Percentiles rank a stretch among this genome's conserved stretches.
Conservation (phyloP, 2,329 filamentous ascomycete species). For the Botrytis aclada region DNA sequence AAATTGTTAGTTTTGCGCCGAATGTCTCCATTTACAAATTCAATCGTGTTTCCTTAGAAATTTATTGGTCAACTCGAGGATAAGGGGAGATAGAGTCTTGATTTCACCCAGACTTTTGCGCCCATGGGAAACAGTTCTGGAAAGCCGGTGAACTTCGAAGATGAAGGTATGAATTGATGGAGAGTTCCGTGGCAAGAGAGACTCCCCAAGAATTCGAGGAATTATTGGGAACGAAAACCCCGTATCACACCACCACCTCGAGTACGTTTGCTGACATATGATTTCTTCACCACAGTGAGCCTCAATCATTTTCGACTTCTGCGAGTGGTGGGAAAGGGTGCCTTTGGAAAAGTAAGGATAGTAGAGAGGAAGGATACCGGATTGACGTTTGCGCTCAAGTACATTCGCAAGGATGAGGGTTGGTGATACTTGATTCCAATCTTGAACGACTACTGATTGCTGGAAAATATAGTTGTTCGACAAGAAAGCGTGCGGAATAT, state of each 20-base stretch:
- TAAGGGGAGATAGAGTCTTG: not conserved
- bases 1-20: constrained; percentile 1
- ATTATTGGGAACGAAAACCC: too few relatives aligned
- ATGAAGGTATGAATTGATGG: constrained; percentile 68
- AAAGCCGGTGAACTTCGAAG: constrained; percentile 87
- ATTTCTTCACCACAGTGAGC: constrained; percentile 62
- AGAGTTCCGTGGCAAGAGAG: constrained; percentile 1
- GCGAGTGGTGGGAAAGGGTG: constrained; percentile 93
- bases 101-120: constrained; percentile 17
- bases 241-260: not conserved
- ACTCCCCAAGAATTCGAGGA: too few relatives aligned
- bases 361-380: constrained; percentile 96
- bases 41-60: not conserved
- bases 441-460: constrained; percentile 24
- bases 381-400: constrained; percentile 93
- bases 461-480: constrained; percentile 69
- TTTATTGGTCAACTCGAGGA: not conserved
- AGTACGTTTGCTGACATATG: constrained; percentile 24
- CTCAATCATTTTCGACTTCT: constrained; percentile 95
- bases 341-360: constrained; percentile 97
- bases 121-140: constrained; percentile 92
- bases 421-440: constrained; percentile 36
- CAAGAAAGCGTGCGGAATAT: constrained; percentile 98
- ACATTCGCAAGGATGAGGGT: constrained; percentile 99
- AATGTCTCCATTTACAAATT: constrained; percentile 15